phyloP scores from a whole-genome alignment of 768 basidiomycete species.

The Omphalotus guepiniiformis region DNA sequence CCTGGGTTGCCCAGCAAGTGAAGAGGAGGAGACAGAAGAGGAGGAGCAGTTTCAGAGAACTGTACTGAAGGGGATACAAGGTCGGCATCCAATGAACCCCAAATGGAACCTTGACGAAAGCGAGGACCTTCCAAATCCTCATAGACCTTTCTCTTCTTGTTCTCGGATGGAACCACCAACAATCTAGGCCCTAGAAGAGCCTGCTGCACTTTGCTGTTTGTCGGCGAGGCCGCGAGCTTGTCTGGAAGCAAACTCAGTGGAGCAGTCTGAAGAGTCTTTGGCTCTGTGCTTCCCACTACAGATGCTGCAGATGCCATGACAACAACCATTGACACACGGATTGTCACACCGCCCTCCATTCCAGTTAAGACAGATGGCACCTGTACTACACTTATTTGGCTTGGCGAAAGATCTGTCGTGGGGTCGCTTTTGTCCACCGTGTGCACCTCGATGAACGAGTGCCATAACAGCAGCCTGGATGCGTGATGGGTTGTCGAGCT shows the following conservation, averaged over 20 bases:
- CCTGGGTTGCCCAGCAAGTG: slow-evolving; percentile 14
- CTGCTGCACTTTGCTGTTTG: background rate
- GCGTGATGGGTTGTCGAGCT: background rate
- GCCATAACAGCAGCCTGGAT: background rate
- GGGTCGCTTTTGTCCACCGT: no score
- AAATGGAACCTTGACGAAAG: slow-evolving; percentile 9
- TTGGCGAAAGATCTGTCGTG: no score
- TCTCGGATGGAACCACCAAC: background rate
- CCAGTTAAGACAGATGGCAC: slow-evolving; percentile 13
- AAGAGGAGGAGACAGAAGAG: slow-evolving; percentile 16
- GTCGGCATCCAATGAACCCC: slow-evolving; percentile 5
- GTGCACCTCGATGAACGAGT: no score
- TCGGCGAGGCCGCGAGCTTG: background rate
- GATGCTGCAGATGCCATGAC: slow-evolving; percentile 13
- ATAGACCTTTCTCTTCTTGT: background rate
- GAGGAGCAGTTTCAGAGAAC: slow-evolving; percentile 13
- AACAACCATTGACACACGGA: slow-evolving; percentile 10
- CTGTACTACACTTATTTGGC: no score
- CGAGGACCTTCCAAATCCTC: background rate
- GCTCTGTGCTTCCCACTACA: slow-evolving; percentile 13
- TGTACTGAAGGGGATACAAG: slow-evolving; percentile 12
- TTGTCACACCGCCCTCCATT: slow-evolving; percentile 11
- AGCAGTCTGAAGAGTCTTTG: slow-evolving; percentile 6
- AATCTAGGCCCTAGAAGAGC: slow-evolving; percentile 6
- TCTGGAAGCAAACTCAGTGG: background rate